Evolutionary conservation across 2,329 filamentous ascomycete species (phyloP), one percentile per base, ranked within the genome.

Genomic region (Furcasterigmium sp.): DNA sequence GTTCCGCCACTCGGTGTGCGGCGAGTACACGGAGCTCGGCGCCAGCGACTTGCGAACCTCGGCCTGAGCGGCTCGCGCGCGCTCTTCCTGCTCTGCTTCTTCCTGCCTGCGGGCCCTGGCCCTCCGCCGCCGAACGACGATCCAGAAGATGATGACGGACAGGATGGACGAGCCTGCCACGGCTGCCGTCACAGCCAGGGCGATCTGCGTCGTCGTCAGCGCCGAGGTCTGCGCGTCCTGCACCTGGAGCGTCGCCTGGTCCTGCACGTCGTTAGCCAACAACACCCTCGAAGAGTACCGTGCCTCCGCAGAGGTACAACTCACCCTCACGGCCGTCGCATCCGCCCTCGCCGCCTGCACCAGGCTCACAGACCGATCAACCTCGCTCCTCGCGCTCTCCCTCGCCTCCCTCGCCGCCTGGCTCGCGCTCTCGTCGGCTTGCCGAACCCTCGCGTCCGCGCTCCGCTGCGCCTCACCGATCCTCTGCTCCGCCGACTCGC

Each of bases 81-180:
- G n/a, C 10, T 15, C 32, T 9, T 32, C 14, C 13, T 32, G 29
- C 13, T 32, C 29, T 8, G 35, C 26, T n/a, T 23, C 21, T 13
- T 40, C 42, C 9, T 48, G 47, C 38, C 46, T 50, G 29, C 42
- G 48, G 11, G 47, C 45, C 44, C 55, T 54, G 23, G 53, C 53
- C 34, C 50, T 47, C 29, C 55, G 45, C 42, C 52, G 56, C 26
- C 63, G 59, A 10, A 59, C 46, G 20, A 69, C 54, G 15, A 66
- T 51, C 30, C 63, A 64, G 45, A 66, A 64, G 20, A 57, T 55
- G 3, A 62, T 39, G 4, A 68, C 60, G 1, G 63, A 67, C 25
- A 71, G 53, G 17, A 72, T 51, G 2, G 64, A 60, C 3, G 64
- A 64, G n/a, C 62, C 68, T 39, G 70, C 54, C 26, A 70, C 63